A percentile compares a stretch with the other conserved stretches of the same genome.
Conservation (phyloP, 495 filamentous ascomycete genomes). For the Hypoxylon fuscum region DNA sequence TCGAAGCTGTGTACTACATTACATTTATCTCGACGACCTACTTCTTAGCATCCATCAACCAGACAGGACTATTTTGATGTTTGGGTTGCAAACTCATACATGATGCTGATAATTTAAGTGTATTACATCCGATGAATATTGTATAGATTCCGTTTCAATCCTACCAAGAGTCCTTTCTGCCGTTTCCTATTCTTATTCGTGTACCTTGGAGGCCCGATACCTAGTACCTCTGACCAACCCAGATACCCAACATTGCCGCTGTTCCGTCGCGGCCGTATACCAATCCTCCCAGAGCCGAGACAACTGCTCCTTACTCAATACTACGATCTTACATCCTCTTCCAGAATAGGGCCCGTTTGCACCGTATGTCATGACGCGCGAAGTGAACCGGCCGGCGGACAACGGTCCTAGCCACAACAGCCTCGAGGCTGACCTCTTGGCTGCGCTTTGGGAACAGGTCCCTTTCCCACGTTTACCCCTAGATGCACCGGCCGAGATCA, state of each 20-base stretch:
- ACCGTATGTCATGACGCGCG: conserved; percentile 64
- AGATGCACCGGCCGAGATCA: conserved; percentile 62
- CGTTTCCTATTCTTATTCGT: too few relatives aligned
- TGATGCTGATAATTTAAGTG: background rate
- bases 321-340: conserved; percentile 9
- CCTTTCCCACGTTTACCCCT: conserved; percentile 59
- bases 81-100: background rate
- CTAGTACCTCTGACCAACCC: too few relatives aligned
- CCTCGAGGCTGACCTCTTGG: conserved; percentile 47
- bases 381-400: conserved; percentile 53
- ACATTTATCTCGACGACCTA: background rate
- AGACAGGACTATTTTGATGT: background rate
- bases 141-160: too few relatives aligned
- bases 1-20: background rate
- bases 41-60: background rate
- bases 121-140: too few relatives aligned
- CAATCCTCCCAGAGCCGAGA: background rate
- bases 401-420: conserved; percentile 38
- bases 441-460: conserved; percentile 61
- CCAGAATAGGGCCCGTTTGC: conserved; percentile 10
- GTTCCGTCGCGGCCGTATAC: background rate
- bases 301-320: background rate
- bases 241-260: too few relatives aligned
- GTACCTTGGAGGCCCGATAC: too few relatives aligned
- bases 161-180: too few relatives aligned